These are phyloP conservation scores for Brassica juncea DNA, from an alignment of 345 rosid species.

Conservation along the genomic window DNA sequence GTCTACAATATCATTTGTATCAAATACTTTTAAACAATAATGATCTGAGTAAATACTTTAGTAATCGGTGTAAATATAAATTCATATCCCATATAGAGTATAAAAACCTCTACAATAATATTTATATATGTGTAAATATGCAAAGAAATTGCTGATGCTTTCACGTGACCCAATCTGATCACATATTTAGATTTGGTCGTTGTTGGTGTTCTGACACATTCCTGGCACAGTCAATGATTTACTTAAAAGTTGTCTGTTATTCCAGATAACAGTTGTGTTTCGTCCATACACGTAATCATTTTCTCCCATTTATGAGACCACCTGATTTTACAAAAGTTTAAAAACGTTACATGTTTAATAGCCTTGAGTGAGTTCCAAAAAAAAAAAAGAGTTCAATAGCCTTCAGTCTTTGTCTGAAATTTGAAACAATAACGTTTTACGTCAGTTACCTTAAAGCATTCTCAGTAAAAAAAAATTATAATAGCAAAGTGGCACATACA, in stretches of 20 bases:
- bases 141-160: background rate
- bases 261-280: background rate
- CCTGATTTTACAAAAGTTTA: background rate
- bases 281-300: background rate
- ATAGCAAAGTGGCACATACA: background rate
- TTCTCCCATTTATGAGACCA: background rate
- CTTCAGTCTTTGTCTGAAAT: no score
- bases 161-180: background rate
- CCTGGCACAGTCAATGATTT: background rate
- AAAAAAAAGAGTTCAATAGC: no score
- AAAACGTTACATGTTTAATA: background rate
- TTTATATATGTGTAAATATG: background rate
- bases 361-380: no score
- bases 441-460: no score
- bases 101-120: background rate
- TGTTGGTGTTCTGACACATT: background rate
- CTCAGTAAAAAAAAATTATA: no score
- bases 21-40: background rate
- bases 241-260: background rate
- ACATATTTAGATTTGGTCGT: background rate
- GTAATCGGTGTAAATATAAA: background rate
- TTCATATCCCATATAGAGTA: background rate
- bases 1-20: background rate
- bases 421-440: no score
- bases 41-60: background rate